phyloP scores from a whole-genome alignment of 2,329 filamentous ascomycete species.

The Gnomoniopsis smithogilvyi region DNA sequence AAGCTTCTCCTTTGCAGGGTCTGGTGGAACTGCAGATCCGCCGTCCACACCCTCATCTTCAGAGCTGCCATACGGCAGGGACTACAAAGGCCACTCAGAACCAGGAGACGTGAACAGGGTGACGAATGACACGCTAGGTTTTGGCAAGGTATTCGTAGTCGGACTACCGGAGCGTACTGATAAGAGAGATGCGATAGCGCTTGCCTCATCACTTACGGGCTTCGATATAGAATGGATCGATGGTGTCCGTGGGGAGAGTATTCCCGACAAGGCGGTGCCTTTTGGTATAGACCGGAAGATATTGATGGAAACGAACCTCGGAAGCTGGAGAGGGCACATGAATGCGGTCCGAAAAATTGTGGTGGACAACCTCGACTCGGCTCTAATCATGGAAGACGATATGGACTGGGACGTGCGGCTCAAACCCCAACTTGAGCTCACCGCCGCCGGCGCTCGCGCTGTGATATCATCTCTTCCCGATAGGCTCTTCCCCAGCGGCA shows the following conservation, averaged over 20 bases:
- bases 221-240: slow-evolving; percentile 44
- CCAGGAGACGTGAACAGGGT: slow-evolving; percentile 22
- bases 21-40: background rate
- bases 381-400: slow-evolving; percentile 45
- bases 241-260: slow-evolving; percentile 36
- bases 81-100: slow-evolving; percentile 18
- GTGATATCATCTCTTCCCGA: slow-evolving; percentile 13
- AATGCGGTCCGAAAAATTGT: slow-evolving; percentile 35
- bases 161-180: slow-evolving; percentile 49
- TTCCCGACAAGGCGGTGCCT: slow-evolving; percentile 35
- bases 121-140: slow-evolving; percentile 27
- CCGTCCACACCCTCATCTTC: background rate
- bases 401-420: slow-evolving; percentile 45
- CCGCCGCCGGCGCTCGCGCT: slow-evolving; percentile 16
- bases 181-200: slow-evolving; percentile 45
- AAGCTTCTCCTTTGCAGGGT: slow-evolving; percentile 5
- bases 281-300: slow-evolving; percentile 29
- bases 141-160: slow-evolving; percentile 40
- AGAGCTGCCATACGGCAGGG: slow-evolving; percentile 15
- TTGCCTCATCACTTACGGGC: slow-evolving; percentile 43
- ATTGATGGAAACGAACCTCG: slow-evolving; percentile 29
- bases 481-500: slow-evolving; percentile 11
- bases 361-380: slow-evolving; percentile 32
- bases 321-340: slow-evolving; percentile 41
- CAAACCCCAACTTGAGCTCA: slow-evolving; percentile 31